Evolutionary conservation across 257 asterid genomes (phyloP).

Genomic region (Fraxinus quadrangulata): DNA sequence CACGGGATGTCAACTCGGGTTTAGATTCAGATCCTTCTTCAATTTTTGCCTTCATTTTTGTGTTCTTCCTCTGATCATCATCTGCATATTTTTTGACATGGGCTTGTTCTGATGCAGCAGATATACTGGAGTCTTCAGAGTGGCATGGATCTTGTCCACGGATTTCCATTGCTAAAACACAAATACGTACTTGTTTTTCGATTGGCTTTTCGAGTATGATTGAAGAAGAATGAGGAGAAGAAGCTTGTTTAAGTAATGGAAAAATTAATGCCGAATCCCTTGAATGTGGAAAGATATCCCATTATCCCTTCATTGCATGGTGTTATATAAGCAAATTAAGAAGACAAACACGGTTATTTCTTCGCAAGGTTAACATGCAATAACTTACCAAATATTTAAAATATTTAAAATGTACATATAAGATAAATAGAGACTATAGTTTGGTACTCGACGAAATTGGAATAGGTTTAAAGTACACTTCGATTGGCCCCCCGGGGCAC

Average conservation of each 20-base stretch:
- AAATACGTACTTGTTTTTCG: background rate
- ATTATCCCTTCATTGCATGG: slow-evolving; percentile 33
- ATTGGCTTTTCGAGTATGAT: slow-evolving; percentile 16
- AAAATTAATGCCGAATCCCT: slow-evolving; percentile 36
- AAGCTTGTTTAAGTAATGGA: slow-evolving; percentile 24
- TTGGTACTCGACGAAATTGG: background rate
- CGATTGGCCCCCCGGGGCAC: background rate
- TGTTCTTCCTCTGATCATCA: background rate
- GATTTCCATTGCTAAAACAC: slow-evolving; percentile 27
- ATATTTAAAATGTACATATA: background rate
- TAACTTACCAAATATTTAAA: slow-evolving; percentile 22
- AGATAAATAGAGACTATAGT: background rate
- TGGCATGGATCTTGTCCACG: slow-evolving; percentile 30
- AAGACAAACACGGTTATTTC: slow-evolving; percentile 20
- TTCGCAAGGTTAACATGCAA: slow-evolving; percentile 35
- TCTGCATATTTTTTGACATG: background rate
- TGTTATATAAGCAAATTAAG: slow-evolving; percentile 41
- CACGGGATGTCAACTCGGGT: slow-evolving; percentile 18
- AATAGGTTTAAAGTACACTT: slow-evolving; percentile 23
- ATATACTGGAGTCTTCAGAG: slow-evolving; percentile 51
- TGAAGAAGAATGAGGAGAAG: background rate
- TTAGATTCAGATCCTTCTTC: slow-evolving; percentile 26
- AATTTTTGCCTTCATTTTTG: slow-evolving; percentile 18
- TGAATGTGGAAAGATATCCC: slow-evolving; percentile 48
- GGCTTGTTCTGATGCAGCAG: slow-evolving; percentile 46